Evolutionary conservation across 179 eudicot species (phyloP), one percentile per base, ranked within the genome.

Genomic region (Silene vulgaris): DNA sequence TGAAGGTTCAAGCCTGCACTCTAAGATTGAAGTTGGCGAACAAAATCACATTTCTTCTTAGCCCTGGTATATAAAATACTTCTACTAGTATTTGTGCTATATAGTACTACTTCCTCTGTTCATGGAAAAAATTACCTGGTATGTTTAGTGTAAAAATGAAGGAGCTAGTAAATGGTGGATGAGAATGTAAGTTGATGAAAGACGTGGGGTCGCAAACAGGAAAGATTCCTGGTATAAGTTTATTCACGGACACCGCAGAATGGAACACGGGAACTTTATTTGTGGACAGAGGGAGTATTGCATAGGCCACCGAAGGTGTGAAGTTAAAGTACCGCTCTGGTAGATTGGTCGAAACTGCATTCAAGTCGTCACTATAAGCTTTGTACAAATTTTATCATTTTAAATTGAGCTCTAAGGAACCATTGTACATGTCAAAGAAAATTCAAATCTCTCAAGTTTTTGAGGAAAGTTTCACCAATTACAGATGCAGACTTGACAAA

Each of bases 401-500:
- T 14, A 3, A n/a, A 20, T 0, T 69, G 28, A 3, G 48, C 43
- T 65, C 28, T 63, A 30, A 54, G 64, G 52, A 48, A 29, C 20
- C 6, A 54, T 26, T 52, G 74, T 68, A 57, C 21, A 56, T 69
- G 40, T 70, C 75, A 81, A 19, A 63, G 73, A 21, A 78, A 71
- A 29, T 71, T 13, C 70, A 86, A 70, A 17, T 92, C 87, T 78
- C 69, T 84, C 66, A 95, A 85, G 71, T 89, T 86, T 71, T 77
- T 73, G 3, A 92, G 82, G 75, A 95, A 92, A 5, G 88, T 90
- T 74, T 95, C 86, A 70, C 89, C 96, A 60, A 90, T 50, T 30
- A 65, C 14, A 59, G 97, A 92, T 80, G 85, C 88, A 79, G 84
- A 85, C 81, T 92, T 95, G 23, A 95, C 89, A 78, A 95, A 95